These are phyloP conservation scores for Trichoderma gracile DNA, from an alignment of 2,329 filamentous ascomycete species.

Conservation along the genomic window DNA sequence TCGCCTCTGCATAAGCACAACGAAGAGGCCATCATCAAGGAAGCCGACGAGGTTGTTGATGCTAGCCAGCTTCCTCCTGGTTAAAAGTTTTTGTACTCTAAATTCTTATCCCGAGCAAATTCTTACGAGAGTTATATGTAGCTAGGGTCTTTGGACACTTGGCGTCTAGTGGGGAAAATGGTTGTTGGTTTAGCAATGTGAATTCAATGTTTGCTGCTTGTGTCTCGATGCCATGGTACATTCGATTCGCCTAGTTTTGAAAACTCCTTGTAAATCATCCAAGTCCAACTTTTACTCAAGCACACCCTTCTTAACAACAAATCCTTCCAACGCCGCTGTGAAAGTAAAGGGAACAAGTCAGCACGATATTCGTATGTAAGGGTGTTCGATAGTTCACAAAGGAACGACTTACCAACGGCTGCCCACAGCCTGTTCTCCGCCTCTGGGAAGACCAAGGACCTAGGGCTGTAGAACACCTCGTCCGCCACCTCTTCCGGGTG, in stretches of 20 bases:
- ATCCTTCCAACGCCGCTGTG: conserved; percentile 74
- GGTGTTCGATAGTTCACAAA: no score
- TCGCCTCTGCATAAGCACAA: conserved; percentile 78
- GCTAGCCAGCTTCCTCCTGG: conserved; percentile 91
- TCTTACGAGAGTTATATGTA: conserved; percentile 12
- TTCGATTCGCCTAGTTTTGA: conserved; percentile 16
- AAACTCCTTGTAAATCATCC: conserved; percentile 3
- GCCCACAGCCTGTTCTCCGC: conserved; percentile 94
- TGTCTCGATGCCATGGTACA: neutral
- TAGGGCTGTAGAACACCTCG: conserved; percentile 86
- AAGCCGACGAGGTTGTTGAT: conserved; percentile 93
- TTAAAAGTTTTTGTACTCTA: conserved; percentile 45
- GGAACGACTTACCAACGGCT: conserved; percentile 73
- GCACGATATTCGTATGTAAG: no score
- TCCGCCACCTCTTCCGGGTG: conserved; percentile 92
- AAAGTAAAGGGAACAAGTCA: conserved; percentile 26
- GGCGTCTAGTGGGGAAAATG: conserved; percentile 29
- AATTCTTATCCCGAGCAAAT: neutral
- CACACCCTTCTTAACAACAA: conserved; percentile 91
- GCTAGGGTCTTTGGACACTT: conserved; percentile 16
- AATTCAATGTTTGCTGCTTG: conserved; percentile 20
- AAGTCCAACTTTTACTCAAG: conserved; percentile 46
- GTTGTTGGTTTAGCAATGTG: conserved; percentile 25
- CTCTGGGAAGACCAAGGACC: conserved; percentile 88
- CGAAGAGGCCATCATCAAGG: conserved; percentile 72